Evolutionary conservation across 768 basidiomycete species (phyloP), one percentile per base, ranked within the genome.

Genomic region (Mycena galericulata): DNA sequence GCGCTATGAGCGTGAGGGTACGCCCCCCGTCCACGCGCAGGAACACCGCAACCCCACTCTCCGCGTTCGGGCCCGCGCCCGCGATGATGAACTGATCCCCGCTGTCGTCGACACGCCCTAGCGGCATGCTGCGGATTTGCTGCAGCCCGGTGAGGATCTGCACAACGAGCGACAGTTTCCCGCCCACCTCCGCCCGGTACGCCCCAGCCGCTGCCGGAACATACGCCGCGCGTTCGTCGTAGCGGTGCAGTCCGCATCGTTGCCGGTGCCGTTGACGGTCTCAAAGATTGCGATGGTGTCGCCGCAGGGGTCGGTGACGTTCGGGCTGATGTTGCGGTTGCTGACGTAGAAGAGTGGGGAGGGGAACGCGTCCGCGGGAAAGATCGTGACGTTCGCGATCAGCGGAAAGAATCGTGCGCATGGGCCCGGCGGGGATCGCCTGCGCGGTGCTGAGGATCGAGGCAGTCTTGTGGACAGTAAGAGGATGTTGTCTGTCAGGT

Each of bases 211-310:
- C 30, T 65, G 64, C 55, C 60, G 71, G 54, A 67, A 45, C 74
- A 76, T 76, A 32, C 69, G 72, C 36, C 71, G 72, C 49, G 18
- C 61, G 26, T 49, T 65, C 27, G 38, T 55, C 30, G 64, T 45
- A 43, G 24, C 32, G 24, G 49, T n/a, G n/a, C n/a, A n/a, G n/a
- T n/a, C 17, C 41, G n/a, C 43, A 30, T 34, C 26, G 47, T 43
- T 29, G 40, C 67, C 27, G 27, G 34, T 69, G 22, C 69, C 69
- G 56, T 79, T 77, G 46, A 81, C 75, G 43, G 80, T 80, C 71
- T 84, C 80, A 73, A 87, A 88, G 68, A 90, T 84, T 26, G 86
- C 87, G 57, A 89, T 88, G 12, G 88, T 82, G 76, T 89, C 88
- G 9, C 89, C 89, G 17, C 78, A 79, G 27, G 82, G 75, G 70